A percentile compares a stretch with the other conserved stretches of the same genome.
Evolutionary conservation across 345 rosid genomes (phyloP).

Genomic region (Syzygium aromaticum): DNA sequence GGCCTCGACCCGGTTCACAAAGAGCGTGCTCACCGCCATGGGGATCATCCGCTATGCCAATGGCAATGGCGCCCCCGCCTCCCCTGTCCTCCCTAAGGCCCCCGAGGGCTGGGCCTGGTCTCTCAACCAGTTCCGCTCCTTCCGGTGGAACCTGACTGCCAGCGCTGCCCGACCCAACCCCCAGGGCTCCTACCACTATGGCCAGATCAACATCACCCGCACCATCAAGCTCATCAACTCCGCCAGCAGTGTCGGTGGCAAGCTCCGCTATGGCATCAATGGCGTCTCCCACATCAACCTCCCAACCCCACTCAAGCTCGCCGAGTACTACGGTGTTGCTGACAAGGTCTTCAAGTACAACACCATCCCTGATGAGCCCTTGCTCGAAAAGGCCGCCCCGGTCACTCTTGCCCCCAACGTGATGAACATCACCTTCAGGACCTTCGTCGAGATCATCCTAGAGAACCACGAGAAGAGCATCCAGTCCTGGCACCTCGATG

Average conservation of each 20-base stretch:
- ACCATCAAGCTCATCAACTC: slow-evolving; percentile 12
- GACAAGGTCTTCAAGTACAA: slow-evolving; percentile 10
- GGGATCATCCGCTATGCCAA: slow-evolving; percentile 11
- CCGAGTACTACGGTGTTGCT: slow-evolving; percentile 5
- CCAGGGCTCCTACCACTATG: slow-evolving; percentile 41
- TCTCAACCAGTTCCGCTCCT: slow-evolving; percentile 15
- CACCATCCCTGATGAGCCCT: slow-evolving; percentile 5
- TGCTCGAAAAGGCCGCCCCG: neutral
- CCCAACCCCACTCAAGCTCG: slow-evolving; percentile 9
- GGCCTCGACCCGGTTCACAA: slow-evolving; percentile 18
- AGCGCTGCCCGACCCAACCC: slow-evolving; percentile 46
- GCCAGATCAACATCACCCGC: slow-evolving; percentile 20
- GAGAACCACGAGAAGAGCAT: slow-evolving; percentile 21
- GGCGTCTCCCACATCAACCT: slow-evolving; percentile 12
- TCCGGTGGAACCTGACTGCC: slow-evolving; percentile 34
- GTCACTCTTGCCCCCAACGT: neutral
- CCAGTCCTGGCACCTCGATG: slow-evolving; percentile 13
- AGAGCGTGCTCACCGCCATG: slow-evolving; percentile 5
- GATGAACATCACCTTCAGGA: slow-evolving; percentile 10
- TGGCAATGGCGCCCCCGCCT: slow-evolving; percentile 2
- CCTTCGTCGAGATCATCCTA: slow-evolving; percentile 14
- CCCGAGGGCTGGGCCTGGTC: slow-evolving; percentile 24
- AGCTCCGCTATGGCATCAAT: slow-evolving; percentile 11
- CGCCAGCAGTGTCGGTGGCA: neutral
- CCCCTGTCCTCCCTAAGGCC: slow-evolving; percentile 12